phyloP scores from a whole-genome alignment of 1,284 basidiomycete species.

The Phylloboletellus chloephorus region DNA sequence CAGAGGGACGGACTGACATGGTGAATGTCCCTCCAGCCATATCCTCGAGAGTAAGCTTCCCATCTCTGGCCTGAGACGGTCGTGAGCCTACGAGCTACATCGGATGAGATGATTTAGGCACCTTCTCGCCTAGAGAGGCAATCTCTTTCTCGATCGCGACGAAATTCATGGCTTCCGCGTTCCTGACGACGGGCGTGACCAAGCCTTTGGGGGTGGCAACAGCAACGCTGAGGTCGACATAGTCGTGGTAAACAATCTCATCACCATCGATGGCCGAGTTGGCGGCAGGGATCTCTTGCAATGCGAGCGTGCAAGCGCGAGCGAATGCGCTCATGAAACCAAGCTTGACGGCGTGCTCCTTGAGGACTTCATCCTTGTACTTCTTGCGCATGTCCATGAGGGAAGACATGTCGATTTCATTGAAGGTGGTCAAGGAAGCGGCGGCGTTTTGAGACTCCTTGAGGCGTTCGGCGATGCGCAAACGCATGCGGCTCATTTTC shows the following conservation, averaged over 20 bases:
- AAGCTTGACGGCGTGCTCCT: constrained; percentile 93
- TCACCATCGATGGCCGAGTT: constrained; percentile 96
- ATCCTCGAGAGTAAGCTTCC: constrained; percentile 93
- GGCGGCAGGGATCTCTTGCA: constrained; percentile 90
- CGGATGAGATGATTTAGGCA: constrained; percentile 28
- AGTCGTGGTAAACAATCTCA: constrained; percentile 94
- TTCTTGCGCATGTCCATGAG: constrained; percentile 91
- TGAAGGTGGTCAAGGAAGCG: constrained; percentile 96
- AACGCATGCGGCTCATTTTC: constrained; percentile 97
- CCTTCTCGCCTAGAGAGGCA: constrained; percentile 86
- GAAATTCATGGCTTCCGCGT: constrained; percentile 83
- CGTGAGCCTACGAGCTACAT: constrained; percentile 8
- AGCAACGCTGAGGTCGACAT: constrained; percentile 90
- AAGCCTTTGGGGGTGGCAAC: constrained; percentile 97
- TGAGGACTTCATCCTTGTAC: constrained; percentile 92
- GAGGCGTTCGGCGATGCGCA: constrained; percentile 93
- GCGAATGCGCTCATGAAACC: constrained; percentile 99
- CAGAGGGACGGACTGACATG: constrained; percentile 55
- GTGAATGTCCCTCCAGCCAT: constrained; percentile 98
- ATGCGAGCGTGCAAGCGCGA: constrained; percentile 78
- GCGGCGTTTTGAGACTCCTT: constrained; percentile 99
- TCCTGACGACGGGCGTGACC: constrained; percentile 94
- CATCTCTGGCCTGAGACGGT: constrained; percentile 74
- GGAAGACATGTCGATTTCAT: constrained; percentile 98
- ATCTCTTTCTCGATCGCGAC: constrained; percentile 94